Base-by-base conservation (phyloP, 345 rosid genomes). In the Raphanus sativus region DNA sequence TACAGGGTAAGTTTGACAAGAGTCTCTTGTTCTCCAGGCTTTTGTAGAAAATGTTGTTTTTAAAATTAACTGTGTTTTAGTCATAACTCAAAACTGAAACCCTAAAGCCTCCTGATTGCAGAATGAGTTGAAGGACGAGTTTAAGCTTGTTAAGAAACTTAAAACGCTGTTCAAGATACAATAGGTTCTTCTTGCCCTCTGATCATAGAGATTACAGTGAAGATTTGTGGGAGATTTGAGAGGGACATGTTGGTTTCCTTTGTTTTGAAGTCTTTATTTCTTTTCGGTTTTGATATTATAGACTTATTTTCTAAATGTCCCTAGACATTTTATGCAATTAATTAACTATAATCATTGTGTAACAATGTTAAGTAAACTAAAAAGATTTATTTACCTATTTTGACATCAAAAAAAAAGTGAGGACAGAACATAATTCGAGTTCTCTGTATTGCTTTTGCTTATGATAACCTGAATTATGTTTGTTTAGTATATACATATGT, bases 81-180 rank as follows among this genome's bases (percentile, higher is more conserved):
- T 11, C 2, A 13, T n/a, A 29, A 2, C 40, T 30, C 40, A 30
- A 30, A 62, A 62, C 65, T 62, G 38, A 62, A n/a, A 30, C 1
- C 24, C 1, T 48, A 6, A 16, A 63, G 4, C 26, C 4, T 63
- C 62, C 30, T 58, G 36, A 74, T 74, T 71, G 72, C 84, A 92
- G 98, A 95, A 92, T 55, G 98, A 92, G 28, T 81, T 94, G 29
- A 16, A 59, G 0, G 92, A 89, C 0, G 98, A 92, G 4, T 90
- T 94, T 94, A 89, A 3, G 86, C 84, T 90, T 84, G 89, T 88
- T 73, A 84, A 71, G 65, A 88, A 85, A 72, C 83, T 94, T 84
- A 86, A 94, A 87, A 84, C 25, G 62, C 65, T 90, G 71, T 88
- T 94, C 81, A 87, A 82, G 81, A 90, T 91, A 75, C 93, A 81